phyloP scores from a whole-genome alignment of 768 basidiomycete species.

The Collybiopsis confluens region DNA sequence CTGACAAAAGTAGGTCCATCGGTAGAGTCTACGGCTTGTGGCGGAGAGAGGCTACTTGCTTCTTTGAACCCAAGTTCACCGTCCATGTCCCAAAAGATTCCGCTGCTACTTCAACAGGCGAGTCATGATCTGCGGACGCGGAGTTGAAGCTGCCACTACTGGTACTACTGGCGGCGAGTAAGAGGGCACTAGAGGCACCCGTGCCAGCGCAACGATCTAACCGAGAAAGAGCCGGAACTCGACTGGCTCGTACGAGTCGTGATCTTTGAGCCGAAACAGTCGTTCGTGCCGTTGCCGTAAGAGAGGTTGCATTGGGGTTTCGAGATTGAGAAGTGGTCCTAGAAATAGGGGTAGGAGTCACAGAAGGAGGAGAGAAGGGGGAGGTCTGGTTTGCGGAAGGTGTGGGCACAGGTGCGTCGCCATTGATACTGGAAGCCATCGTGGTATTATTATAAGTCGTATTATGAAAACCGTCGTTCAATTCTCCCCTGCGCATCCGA shows the following conservation, averaged over 20 bases:
- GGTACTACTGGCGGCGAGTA: background rate
- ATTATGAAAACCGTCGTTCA: background rate
- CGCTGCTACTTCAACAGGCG: too few species aligned
- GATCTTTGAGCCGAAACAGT: background rate
- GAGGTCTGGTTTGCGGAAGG: background rate
- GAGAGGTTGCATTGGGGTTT: background rate
- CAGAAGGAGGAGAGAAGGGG: background rate
- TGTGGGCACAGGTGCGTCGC: background rate
- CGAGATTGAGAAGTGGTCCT: background rate
- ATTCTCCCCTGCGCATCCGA: background rate
- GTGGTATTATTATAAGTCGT: background rate
- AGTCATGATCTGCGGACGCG: too few species aligned
- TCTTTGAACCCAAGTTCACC: too few species aligned
- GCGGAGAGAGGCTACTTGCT: too few species aligned
- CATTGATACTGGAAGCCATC: slow-evolving; percentile 4
- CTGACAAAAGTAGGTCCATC: background rate
- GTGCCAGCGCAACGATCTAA: background rate
- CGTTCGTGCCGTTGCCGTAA: slow-evolving; percentile 3
- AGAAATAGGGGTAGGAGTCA: background rate
- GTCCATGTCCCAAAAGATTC: too few species aligned
- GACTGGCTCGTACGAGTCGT: background rate
- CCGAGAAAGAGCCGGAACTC: background rate
- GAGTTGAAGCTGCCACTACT: background rate
- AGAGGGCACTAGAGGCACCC: background rate
- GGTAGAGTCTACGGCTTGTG: too few species aligned